Conservation (phyloP, 768 basidiomycete genomes). For the Piloderma croceum region DNA sequence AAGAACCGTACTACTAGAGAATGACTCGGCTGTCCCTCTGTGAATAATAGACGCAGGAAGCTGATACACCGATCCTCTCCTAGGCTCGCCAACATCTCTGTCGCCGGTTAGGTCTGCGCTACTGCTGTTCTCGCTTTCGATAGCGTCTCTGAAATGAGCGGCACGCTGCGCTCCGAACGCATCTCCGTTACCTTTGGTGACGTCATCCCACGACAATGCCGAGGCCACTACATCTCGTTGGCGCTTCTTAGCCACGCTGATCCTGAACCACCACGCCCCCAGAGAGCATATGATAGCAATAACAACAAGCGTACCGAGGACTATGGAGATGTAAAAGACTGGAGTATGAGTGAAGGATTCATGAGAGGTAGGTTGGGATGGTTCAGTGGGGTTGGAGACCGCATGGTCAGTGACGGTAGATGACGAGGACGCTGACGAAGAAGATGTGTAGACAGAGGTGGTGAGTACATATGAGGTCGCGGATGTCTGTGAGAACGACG, state of each 20-base stretch:
- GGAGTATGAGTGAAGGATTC: too few species aligned
- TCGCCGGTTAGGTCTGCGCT: conserved; percentile 17
- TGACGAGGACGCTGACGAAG: too few species aligned
- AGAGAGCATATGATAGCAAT: conserved; percentile 41
- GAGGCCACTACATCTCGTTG: conserved; percentile 27
- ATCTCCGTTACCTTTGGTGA: conserved; percentile 18
- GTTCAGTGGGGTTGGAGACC: too few species aligned
- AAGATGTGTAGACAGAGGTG: too few species aligned
- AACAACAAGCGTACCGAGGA: conserved; percentile 41
- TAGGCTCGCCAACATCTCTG: conserved; percentile 17
- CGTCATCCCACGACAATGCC: conserved; percentile 33
- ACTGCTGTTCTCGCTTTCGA: conserved; percentile 12
- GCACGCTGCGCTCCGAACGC: conserved; percentile 8
- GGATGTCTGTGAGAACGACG: too few species aligned
- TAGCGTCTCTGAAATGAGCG: conserved; percentile 1
- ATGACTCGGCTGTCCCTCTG: conserved; percentile 14
- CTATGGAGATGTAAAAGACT: conserved; percentile 46
- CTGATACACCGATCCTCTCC: conserved; percentile 19
- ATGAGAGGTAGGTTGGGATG: too few species aligned
- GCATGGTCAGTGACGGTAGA: too few species aligned
- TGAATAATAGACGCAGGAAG: conserved; percentile 20
- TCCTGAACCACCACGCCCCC: conserved; percentile 45
- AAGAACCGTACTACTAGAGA: conserved; percentile 14
- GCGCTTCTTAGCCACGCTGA: conserved; percentile 31
- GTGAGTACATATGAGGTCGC: too few species aligned